Base-by-base conservation (phyloP, 495 filamentous ascomycete genomes). In the Talaromyces ruber region DNA sequence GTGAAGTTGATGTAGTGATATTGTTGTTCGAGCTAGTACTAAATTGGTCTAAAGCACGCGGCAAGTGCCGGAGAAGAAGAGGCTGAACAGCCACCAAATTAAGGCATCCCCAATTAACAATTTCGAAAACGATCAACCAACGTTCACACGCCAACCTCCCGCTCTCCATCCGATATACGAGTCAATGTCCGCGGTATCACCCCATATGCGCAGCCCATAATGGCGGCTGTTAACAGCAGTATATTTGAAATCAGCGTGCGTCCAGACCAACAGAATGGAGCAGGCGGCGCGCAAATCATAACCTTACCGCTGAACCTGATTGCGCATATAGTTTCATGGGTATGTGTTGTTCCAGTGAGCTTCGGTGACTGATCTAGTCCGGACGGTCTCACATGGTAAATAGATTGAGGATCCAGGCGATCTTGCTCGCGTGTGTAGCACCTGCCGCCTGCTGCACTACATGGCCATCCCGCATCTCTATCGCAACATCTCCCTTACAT, bases 401-500 rank as follows among this genome's bases (percentile, higher is more conserved):
- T 51, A 81, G 77, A 68, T 87, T 58, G 81, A 86, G 34, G 78
- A 84, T 69, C 72, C 76, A 24, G 80, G 70, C 56, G 84, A 86
- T 63, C 76, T 86, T 16, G 82, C 84, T 25, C 74, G 83, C 39
- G 64, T 84, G 25, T 84, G 81, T 65, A 79, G 82, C 60, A 84
- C 84, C 63, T 86, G 82, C 66, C 80, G 84, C 2, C 75, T 88
- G 32, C 77, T 87, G 66, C 83, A 87, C 64, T 88, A 88, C 66
- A 86, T 88, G 82, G 73, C 79, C 51, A 74, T 86, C 3, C 85
- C 85, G 6, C 82, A 81, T 65, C 79, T 88, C 26, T 88, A 88
- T 68, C 74, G 72, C 66, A 72, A 73, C 63, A 73, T 87, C 30
- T 79, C 77, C 22, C 73, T 88, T 21, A 82, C 76, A 52, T 85